Evolutionary conservation across 306 rosid genomes (phyloP).

Genomic region (Gleditsia sinensis): DNA sequence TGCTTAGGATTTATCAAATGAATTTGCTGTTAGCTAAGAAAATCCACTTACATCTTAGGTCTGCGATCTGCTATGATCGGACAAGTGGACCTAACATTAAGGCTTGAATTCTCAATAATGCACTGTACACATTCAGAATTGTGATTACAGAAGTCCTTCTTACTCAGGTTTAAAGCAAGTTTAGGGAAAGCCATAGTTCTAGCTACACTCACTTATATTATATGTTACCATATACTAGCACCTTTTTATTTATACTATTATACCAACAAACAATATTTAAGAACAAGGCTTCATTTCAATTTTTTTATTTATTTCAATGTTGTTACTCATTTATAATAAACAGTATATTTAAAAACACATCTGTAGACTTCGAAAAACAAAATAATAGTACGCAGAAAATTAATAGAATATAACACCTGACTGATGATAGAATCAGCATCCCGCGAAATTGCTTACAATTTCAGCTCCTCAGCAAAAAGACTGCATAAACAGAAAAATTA

Average conservation of each 20-base stretch:
- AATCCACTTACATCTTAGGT: no score
- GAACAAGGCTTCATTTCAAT: background rate
- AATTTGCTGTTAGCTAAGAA: no score
- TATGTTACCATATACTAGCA: no score
- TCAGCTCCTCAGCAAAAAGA: slow-evolving; percentile 79
- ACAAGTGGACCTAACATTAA: background rate
- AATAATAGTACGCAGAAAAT: slow-evolving; percentile 15
- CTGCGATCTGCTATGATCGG: no score
- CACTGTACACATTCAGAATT: background rate
- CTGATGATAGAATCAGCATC: slow-evolving; percentile 75
- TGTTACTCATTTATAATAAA: background rate
- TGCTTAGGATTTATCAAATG: no score
- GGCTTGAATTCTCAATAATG: slow-evolving; percentile 5
- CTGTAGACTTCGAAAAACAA: no score
- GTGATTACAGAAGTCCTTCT: slow-evolving; percentile 6
- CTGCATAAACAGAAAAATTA: slow-evolving; percentile 35
- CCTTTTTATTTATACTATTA: background rate
- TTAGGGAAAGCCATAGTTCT: slow-evolving; percentile 12
- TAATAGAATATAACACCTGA: slow-evolving; percentile 47
- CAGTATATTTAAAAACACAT: background rate
- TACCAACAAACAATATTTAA: background rate
- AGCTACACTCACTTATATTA: slow-evolving; percentile 3
- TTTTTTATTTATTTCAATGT: background rate
- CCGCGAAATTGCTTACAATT: slow-evolving; percentile 87
- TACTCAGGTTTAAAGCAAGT: slow-evolving; percentile 1